Evolutionary conservation across 208 protist species (phyloP).

Genomic region (Wallacemonas collosoma): DNA sequence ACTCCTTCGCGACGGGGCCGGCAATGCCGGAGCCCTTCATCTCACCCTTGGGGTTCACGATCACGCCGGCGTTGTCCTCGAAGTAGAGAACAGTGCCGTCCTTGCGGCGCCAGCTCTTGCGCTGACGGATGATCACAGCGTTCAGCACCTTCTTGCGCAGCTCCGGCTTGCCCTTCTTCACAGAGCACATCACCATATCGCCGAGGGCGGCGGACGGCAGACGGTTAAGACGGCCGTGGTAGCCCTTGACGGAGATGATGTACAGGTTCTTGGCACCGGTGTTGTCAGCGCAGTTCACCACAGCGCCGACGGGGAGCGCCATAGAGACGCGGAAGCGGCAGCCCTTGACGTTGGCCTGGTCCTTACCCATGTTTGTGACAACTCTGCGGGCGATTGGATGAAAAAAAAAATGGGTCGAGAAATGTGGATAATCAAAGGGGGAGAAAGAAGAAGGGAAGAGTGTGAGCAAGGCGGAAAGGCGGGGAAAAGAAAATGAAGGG

Average conservation of each 20-base stretch:
- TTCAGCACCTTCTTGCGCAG: conserved; percentile 99
- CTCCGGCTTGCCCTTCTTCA: conserved; percentile 99
- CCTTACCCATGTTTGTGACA: conserved; percentile 84
- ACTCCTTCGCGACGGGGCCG: conserved; percentile 99
- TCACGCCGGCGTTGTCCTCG: conserved; percentile 99
- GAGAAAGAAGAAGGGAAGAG: conserved; percentile 20
- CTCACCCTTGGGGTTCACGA: conserved; percentile 99
- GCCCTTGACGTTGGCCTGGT: conserved; percentile 90
- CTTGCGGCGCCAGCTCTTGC: conserved; percentile 98
- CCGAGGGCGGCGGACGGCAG: conserved; percentile 97
- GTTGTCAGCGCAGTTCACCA: conserved; percentile 99
- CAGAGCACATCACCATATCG: conserved; percentile 99
- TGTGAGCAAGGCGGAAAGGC: background rate
- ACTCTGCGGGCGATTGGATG: background rate
- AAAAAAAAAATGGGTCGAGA: background rate
- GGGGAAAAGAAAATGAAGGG: background rate
- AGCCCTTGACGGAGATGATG: conserved; percentile 98
- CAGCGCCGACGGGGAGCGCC: conserved; percentile 98
- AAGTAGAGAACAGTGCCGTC: conserved; percentile 99
- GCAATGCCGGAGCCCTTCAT: conserved; percentile 99
- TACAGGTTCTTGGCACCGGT: conserved; percentile 99
- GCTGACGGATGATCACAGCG: conserved; percentile 98
- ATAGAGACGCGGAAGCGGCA: conserved; percentile 99
- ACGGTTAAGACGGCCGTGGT: conserved; percentile 98
- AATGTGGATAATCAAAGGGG: background rate